Evolutionary conservation across 495 filamentous ascomycete species (phyloP), one percentile per base, ranked within the genome.

Genomic region (Annulohypoxylon nitens): DNA sequence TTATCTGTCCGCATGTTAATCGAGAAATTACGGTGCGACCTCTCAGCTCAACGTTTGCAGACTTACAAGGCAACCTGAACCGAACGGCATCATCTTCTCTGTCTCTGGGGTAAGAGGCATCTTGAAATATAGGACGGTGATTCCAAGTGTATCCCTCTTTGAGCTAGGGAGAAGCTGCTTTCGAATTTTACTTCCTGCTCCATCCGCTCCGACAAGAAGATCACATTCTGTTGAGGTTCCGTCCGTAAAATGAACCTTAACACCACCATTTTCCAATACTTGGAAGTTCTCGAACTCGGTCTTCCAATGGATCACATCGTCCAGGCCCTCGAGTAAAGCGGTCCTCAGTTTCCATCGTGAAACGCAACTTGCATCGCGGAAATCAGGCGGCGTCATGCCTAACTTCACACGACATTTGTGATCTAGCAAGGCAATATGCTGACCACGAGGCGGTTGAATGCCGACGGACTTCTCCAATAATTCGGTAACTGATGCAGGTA

Each of bases 101-200:
- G 50, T 54, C 12, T 54, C 50, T n/a, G 50, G 50, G n/a, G 50
- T 54, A 4, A 54, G 50, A n/a, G 50, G 50, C 50, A 54, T 54
- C 50, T 54, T 54, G 50, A 54, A 54, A 33, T 54, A 54, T 14
- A 54, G 33, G 50, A 54, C 50, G 25, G 23, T 54, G 25, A 33
- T 54, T 10, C 50, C 50, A 54, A 54, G 50, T 4, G 50, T 54
- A 54, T 54, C 50, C 25, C 50, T 54, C 25, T 54, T 54, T 7
- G 50, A 54, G 23, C 5, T 16, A 30, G 50, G 50, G 50, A 54
- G 23, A 25, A 54, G 50, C 30, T 54, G 50, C 7, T 54, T 54
- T 14, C 50, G 14, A 14, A 54, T 54, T n/a, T 54, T 30, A 11
- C 50, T 54, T 7, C 50, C 50, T 34, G 50, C 50, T 54, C 50